Conservation (phyloP, 139 green algal species). For the Pleodorina starrii region DNA sequence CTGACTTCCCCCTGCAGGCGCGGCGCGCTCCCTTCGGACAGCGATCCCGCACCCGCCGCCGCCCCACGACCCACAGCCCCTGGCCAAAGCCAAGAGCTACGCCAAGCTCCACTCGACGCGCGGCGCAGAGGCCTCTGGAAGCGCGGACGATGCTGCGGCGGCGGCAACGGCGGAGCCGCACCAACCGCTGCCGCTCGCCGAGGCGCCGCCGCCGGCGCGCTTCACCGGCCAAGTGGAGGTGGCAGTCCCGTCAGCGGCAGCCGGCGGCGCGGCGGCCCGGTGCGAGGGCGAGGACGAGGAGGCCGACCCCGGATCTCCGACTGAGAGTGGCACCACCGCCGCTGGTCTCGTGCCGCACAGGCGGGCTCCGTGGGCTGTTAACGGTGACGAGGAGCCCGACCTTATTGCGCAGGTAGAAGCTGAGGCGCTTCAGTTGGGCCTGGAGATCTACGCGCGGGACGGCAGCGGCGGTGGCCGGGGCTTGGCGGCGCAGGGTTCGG, state of each 20-base stretch:
- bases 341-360: neutral
- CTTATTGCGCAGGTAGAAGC: neutral
- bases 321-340: neutral
- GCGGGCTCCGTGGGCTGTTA: neutral
- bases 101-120: neutral
- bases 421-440: neutral
- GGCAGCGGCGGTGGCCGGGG: neutral
- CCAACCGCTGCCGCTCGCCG: neutral
- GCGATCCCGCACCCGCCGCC: neutral
- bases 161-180: neutral
- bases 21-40: neutral
- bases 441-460: neutral
- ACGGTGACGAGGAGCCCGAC: neutral
- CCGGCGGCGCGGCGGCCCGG: neutral
- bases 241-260: neutral
- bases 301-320: too few species aligned
- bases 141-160: too few species aligned
- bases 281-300: neutral
- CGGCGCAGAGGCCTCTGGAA: neutral
- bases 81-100: neutral
- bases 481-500: neutral
- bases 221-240: neutral
- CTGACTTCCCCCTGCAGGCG: neutral
- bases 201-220: neutral
- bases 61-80: neutral